phyloP scores from a whole-genome alignment of 495 filamentous ascomycete species.

The Podospora fimiseda region DNA sequence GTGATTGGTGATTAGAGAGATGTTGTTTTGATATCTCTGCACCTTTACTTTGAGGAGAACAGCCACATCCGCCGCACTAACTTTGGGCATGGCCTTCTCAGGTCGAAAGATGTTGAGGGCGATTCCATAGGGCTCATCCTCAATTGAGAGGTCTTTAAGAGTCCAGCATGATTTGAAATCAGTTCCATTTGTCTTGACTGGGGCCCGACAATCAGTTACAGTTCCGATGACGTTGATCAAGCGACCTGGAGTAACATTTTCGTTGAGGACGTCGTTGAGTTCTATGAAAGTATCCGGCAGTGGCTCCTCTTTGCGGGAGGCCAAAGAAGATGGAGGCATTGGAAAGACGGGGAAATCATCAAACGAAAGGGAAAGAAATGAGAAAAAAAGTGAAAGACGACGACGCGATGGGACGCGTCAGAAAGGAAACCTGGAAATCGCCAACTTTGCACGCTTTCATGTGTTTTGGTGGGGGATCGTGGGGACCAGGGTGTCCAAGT shows the following conservation, averaged over 20 bases:
- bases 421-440: too few species aligned
- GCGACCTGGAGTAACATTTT: slow-evolving; percentile 12
- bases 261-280: slow-evolving; percentile 29
- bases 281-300: slow-evolving; percentile 21
- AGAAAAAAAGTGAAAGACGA: too few species aligned
- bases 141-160: slow-evolving; percentile 35
- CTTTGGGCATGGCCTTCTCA: slow-evolving; percentile 32
- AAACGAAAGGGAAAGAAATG: too few species aligned
- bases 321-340: too few species aligned
- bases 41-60: slow-evolving; percentile 37
- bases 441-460: too few species aligned
- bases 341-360: neutral
- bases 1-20: slow-evolving; percentile 35
- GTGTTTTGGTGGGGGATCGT: too few species aligned
- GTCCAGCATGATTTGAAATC: slow-evolving; percentile 38
- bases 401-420: too few species aligned
- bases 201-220: slow-evolving; percentile 42
- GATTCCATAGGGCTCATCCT: slow-evolving; percentile 24
- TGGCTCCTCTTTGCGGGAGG: neutral
- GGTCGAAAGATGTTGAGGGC: slow-evolving; percentile 40
- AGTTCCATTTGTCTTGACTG: slow-evolving; percentile 30
- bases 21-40: slow-evolving; percentile 12
- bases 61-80: slow-evolving; percentile 35
- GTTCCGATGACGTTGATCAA: slow-evolving; percentile 46
- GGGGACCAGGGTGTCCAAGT: too few species aligned